Evolutionary conservation across 2,329 filamentous ascomycete species (phyloP), one percentile per base, ranked within the genome.

Genomic region (Microdochium bolleyi): DNA sequence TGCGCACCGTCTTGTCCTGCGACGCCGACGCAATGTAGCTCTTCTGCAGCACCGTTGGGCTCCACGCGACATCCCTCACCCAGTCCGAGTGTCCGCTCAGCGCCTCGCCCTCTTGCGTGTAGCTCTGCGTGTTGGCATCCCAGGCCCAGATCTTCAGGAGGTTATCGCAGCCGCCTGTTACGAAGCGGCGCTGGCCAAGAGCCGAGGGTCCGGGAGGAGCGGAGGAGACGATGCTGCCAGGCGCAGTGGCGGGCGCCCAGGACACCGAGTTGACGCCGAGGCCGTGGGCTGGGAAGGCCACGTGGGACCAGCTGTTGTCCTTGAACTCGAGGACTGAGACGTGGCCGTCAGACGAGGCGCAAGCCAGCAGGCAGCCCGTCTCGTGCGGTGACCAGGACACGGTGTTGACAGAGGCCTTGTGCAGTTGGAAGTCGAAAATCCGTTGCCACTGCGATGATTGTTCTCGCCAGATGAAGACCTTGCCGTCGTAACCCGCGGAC

Each of bases 401-500:
- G 64, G 95, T 89, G 76, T 99, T 99, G 64, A 99, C 94, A 51
- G 88, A 94, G 50, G 92, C 92, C 70, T 92, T 95, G 83, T 97
- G 92, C 52, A 92, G 82, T 57, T 88, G 86, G 67, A 95, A 95
- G 65, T 95, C 90, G 75, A 94, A 95, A 70, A 96, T 90, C 67
- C 87, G 85, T 64, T 91, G 87, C 87, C 87, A 91, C 62, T 82
- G 76, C 60, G 77, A 80, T 62, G 73, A 76, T 70, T 92, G 87
- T 73, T 99, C 94, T 70, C 92, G 90, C 91, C 92, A 99, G 78
- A 99, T 95, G 70, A 97, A 85, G 60, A 99, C 92, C 73, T 96
- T 96, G 72, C 92, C 94, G 72, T 99, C 94, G 75, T 96, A 99
- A 60, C 89, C 90, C 51, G 91, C 89, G 57, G 90, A 95, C 53